Evolutionary conservation across 495 filamentous ascomycete genomes (phyloP), one percentile per base, ranked within the genome.

Genomic region (Usnea hakonensis): DNA sequence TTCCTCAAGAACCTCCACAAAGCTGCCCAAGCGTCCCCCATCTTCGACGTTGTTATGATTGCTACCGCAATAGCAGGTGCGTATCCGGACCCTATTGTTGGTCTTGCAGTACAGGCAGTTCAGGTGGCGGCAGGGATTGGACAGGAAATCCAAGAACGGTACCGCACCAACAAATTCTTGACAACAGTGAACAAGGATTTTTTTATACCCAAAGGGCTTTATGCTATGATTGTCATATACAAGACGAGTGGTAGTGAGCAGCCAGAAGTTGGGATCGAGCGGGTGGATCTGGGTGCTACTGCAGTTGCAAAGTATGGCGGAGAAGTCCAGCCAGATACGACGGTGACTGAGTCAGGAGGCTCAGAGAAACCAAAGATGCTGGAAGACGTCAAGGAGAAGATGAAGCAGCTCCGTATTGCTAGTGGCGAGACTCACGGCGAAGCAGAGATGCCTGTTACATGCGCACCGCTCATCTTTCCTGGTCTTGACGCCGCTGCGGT

Each of bases 1-100:
- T 79, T 78, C 56, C 62, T 77, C 16, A 70, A 75, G 26, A 70
- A 67, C 35, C 70, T 76, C 38, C 64, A 74, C 43, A 68, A 69
- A 56, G 70, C 71, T 2, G 64, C 66, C 21, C 65, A 74, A 26
- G 69, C 60, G 16, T 69, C 65, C 44, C 62, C 55, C 21, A 58
- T 61, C 36, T 55, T 70, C 40, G 60, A 63, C 44, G 68, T 67
- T 5, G 60, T 68, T 35, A 60, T 66, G 36, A 56, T 68, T 59
- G 64, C 64, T 2, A 63, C 64, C 32, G 61, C 56, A 17, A 60
- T 64, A 2, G 66, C 57, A 19, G 63, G 53, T 28, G 44, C 66
- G 35, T 64, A 60, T 5, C 66, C 68, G 19, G 57, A 61, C 40
- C 26, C 55, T 0, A 55, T 65, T 14, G 46, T 63, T 23, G 40